phyloP scores from a whole-genome alignment of 441 rosid species.

The Mallotus repandus region DNA sequence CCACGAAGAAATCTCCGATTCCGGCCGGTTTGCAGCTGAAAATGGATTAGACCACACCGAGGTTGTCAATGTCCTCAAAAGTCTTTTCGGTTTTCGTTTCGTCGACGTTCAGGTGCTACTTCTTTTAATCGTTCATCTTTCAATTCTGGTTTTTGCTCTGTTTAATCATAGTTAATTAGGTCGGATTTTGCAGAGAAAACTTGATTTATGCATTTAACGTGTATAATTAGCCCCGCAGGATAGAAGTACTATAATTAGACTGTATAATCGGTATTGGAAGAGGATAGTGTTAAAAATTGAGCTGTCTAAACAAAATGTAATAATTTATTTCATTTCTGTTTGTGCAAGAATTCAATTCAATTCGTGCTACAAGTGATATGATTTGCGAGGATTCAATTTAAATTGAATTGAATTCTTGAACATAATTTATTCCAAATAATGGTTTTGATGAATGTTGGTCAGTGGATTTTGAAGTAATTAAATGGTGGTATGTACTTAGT shows the following conservation, averaged over 20 bases:
- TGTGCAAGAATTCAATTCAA: no score
- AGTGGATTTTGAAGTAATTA: background rate
- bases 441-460: background rate
- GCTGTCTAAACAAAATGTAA: no score
- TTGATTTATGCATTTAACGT: background rate
- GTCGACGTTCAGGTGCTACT: slow-evolving; percentile 55
- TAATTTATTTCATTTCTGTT: no score
- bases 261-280: background rate
- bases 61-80: slow-evolving; percentile 70
- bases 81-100: slow-evolving; percentile 77
- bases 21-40: slow-evolving; percentile 61
- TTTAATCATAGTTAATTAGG: background rate
- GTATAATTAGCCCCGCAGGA: background rate
- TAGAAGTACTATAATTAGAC: background rate
- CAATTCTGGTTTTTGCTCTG: background rate
- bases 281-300: no score
- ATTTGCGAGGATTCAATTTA: no score
- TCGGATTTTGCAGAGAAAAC: background rate
- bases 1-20: slow-evolving; percentile 58
- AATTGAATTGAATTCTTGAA: no score
- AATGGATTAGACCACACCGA: slow-evolving; percentile 61
- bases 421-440: no score
- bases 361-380: no score
- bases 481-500: background rate
- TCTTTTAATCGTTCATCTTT: background rate